phyloP scores from a whole-genome alignment of 1,284 basidiomycete genomes.

The Singerocomus rubriflavus region DNA sequence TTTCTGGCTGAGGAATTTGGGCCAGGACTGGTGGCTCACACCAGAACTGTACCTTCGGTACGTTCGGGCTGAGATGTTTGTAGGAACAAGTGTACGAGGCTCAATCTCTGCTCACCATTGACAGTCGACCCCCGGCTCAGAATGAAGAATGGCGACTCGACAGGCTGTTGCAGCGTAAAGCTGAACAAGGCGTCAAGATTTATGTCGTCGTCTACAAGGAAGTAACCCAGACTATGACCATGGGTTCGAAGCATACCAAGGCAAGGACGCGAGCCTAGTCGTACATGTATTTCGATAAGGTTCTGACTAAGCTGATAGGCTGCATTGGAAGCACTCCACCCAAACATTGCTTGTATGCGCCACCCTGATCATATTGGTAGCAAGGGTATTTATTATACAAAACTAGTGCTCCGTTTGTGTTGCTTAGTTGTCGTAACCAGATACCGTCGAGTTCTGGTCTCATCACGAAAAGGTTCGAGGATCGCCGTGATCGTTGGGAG shows the following conservation, averaged over 20 bases:
- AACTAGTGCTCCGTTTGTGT: background rate
- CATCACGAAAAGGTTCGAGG: slow-evolving; percentile 68
- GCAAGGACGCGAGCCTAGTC: slow-evolving; percentile 29
- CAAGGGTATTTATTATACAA: slow-evolving; percentile 45
- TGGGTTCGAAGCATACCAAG: slow-evolving; percentile 86
- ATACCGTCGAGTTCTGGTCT: slow-evolving; percentile 77
- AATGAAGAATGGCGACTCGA: slow-evolving; percentile 87
- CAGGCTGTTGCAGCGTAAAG: slow-evolving; percentile 79
- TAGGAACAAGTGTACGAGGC: background rate
- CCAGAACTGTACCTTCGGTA: slow-evolving; percentile 82
- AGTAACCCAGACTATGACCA: slow-evolving; percentile 86
- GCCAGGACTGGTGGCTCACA: slow-evolving; percentile 86
- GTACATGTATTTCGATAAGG: background rate
- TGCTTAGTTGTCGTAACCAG: slow-evolving; percentile 33
- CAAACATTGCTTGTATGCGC: slow-evolving; percentile 83
- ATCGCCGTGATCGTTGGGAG: background rate
- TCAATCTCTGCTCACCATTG: slow-evolving; percentile 1
- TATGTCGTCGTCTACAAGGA: slow-evolving; percentile 91
- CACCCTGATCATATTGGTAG: slow-evolving; percentile 89
- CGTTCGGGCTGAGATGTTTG: background rate
- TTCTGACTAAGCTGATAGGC: slow-evolving; percentile 42
- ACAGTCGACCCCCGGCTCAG: slow-evolving; percentile 76
- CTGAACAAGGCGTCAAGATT: slow-evolving; percentile 85
- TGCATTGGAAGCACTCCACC: slow-evolving; percentile 77
- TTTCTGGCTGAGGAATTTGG: slow-evolving; percentile 6